Conservation (phyloP, 306 rosid genomes). For the Gynostemma pentaphyllum region DNA sequence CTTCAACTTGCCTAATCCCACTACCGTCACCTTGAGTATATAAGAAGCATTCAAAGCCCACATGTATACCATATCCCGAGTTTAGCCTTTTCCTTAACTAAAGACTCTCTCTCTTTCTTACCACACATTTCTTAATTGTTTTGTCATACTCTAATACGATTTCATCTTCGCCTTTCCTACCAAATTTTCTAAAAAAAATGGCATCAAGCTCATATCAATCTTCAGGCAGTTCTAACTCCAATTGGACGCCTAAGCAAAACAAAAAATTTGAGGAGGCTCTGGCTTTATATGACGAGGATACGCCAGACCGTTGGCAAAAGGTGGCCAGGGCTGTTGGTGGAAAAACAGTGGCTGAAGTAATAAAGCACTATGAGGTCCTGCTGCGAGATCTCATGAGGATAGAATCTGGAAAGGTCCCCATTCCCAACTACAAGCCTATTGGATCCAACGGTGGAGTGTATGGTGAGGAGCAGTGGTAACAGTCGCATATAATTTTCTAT, state of each 20-base stretch:
- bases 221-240: slow-evolving; percentile 18
- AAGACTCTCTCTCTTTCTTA: neutral
- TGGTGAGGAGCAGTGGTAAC: slow-evolving; percentile 45
- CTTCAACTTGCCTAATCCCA: slow-evolving; percentile 36
- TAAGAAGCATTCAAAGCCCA: slow-evolving; percentile 25
- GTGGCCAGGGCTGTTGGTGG: slow-evolving; percentile 87
- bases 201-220: slow-evolving; percentile 21
- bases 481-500: neutral
- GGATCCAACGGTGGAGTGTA: slow-evolving; percentile 23
- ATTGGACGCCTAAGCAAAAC: slow-evolving; percentile 80
- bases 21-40: slow-evolving; percentile 27
- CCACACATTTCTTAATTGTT: neutral
- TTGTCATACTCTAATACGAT: neutral
- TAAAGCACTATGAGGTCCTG: slow-evolving; percentile 65
- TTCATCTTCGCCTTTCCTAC: neutral
- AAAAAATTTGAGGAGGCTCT: slow-evolving; percentile 78
- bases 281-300: slow-evolving; percentile 66
- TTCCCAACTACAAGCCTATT: slow-evolving; percentile 47
- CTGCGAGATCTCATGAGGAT: slow-evolving; percentile 62
- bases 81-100: slow-evolving; percentile 2
- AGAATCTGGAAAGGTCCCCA: slow-evolving; percentile 59
- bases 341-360: slow-evolving; percentile 59
- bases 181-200: slow-evolving; percentile 11
- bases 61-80: slow-evolving; percentile 19
- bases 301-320: slow-evolving; percentile 75